A percentile compares a stretch with the other conserved stretches of the same genome.
These are phyloP conservation scores for Leonotis leonurus DNA, from an alignment of 257 asterid species.

Conservation along the genomic window DNA sequence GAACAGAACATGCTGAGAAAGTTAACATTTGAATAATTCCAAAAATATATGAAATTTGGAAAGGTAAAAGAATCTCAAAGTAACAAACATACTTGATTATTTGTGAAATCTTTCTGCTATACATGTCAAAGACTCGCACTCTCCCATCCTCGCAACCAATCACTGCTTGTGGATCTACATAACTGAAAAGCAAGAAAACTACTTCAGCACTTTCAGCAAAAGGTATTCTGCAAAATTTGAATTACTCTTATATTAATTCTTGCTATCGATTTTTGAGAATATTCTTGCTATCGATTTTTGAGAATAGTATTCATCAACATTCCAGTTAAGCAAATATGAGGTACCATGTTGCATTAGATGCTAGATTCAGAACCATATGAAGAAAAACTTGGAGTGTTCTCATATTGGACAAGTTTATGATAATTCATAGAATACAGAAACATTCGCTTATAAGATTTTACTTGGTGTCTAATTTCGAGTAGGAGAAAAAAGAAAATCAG, in stretches of 20 bases:
- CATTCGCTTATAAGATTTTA: background rate
- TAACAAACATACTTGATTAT: slow-evolving; percentile 57
- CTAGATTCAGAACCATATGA: background rate
- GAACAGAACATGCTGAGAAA: background rate
- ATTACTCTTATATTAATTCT: background rate
- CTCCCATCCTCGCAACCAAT: slow-evolving; percentile 94
- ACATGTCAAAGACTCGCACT: slow-evolving; percentile 87
- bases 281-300: background rate
- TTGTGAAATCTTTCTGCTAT: slow-evolving; percentile 80
- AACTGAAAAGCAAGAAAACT: slow-evolving; percentile 43
- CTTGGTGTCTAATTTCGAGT: background rate
- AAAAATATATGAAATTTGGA: background rate
- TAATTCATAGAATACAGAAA: background rate
- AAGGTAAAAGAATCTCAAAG: slow-evolving; percentile 3
- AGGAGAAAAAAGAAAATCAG: background rate
- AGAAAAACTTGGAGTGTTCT: background rate
- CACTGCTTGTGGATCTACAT: slow-evolving; percentile 86
- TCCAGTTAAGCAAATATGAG: slow-evolving; percentile 5
- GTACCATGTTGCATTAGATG: background rate
- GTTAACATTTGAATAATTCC: background rate
- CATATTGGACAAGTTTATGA: background rate
- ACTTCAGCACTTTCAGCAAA: background rate
- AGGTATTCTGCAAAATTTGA: background rate
- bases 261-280: background rate
- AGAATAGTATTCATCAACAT: slow-evolving; percentile 7